Evolutionary conservation across 768 basidiomycete species (phyloP).

Genomic region (Boletus rufocinnamomeus): DNA sequence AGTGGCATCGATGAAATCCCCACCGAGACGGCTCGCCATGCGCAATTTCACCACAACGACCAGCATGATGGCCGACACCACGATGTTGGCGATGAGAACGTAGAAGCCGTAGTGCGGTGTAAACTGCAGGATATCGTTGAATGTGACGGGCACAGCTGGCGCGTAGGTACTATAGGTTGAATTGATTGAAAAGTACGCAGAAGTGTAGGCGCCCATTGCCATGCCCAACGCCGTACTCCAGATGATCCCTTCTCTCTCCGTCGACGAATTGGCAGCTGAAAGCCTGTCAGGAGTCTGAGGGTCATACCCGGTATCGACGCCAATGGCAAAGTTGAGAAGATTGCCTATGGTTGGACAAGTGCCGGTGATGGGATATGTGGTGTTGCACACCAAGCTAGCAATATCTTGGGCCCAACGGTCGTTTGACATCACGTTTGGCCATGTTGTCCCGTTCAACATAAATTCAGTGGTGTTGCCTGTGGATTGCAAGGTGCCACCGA

Average conservation of each 20-base stretch:
- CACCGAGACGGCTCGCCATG: not conserved
- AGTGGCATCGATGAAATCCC: constrained; percentile 5
- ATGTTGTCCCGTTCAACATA: too few species aligned
- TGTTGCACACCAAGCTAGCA: not conserved
- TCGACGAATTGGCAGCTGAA: not conserved
- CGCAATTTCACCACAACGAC: constrained; percentile 1
- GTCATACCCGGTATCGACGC: not conserved
- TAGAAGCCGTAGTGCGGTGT: not conserved
- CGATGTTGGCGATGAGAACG: constrained; percentile 3
- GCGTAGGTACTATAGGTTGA: too few species aligned
- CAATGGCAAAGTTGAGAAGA: not conserved
- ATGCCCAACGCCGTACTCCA: not conserved
- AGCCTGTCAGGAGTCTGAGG: too few species aligned
- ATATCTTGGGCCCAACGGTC: not conserved
- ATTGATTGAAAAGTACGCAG: not conserved
- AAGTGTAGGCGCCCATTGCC: not conserved
- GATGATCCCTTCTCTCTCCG: too few species aligned
- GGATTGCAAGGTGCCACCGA: too few species aligned
- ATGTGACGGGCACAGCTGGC: not conserved
- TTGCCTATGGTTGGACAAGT: not conserved
- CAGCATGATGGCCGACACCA: constrained; percentile 1
- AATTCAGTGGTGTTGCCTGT: too few species aligned
- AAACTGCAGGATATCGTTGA: not conserved
- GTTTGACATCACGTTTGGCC: too few species aligned
- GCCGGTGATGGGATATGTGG: not conserved